Percentiles rank a stretch among this genome's conserved stretches.
Conservation (phyloP, 768 basidiomycete species). For the Hemileccinum rubropunctum region DNA sequence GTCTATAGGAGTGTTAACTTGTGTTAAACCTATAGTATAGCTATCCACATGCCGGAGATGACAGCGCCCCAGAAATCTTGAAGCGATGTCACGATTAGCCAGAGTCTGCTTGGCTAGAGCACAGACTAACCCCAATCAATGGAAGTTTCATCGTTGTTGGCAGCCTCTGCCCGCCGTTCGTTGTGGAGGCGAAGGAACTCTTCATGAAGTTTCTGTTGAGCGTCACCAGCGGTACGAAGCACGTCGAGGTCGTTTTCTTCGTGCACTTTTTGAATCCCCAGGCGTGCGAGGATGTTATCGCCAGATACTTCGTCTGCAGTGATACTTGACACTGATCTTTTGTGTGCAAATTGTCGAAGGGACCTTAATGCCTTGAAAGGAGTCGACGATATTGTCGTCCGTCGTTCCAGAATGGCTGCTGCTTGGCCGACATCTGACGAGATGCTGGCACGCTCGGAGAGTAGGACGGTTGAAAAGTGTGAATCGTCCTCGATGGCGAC, state of each 20-base stretch:
- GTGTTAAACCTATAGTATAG: neutral
- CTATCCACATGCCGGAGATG: constrained; percentile 61
- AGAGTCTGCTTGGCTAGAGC: neutral
- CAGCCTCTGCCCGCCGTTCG: constrained; percentile 44
- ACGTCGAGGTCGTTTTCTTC: constrained; percentile 39
- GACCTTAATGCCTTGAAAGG: constrained; percentile 18
- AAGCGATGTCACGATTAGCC: constrained; percentile 5
- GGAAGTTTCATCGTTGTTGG: constrained; percentile 36
- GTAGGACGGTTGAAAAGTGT: constrained; percentile 51
- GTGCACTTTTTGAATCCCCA: constrained; percentile 46
- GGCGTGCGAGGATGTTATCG: constrained; percentile 48
- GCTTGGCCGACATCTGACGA: constrained; percentile 26
- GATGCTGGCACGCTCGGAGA: constrained; percentile 37
- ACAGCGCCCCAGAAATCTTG: constrained; percentile 95
- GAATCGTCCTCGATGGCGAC: constrained; percentile 44
- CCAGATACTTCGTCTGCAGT: constrained; percentile 45
- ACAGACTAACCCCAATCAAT: constrained; percentile 75
- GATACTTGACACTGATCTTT: constrained; percentile 59
- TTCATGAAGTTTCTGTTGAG: constrained; percentile 69
- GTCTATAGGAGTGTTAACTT: constrained; percentile 43
- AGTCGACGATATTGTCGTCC: constrained; percentile 30
- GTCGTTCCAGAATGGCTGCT: constrained; percentile 22
- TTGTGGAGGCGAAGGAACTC: constrained; percentile 70
- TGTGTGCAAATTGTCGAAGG: constrained; percentile 42
- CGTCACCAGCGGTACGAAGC: constrained; percentile 55